A percentile compares a stretch with the other conserved stretches of the same genome.
These are phyloP conservation scores for Fusarium praegraminearum DNA, from an alignment of 2,329 filamentous ascomycete species.

Conservation along the genomic window DNA sequence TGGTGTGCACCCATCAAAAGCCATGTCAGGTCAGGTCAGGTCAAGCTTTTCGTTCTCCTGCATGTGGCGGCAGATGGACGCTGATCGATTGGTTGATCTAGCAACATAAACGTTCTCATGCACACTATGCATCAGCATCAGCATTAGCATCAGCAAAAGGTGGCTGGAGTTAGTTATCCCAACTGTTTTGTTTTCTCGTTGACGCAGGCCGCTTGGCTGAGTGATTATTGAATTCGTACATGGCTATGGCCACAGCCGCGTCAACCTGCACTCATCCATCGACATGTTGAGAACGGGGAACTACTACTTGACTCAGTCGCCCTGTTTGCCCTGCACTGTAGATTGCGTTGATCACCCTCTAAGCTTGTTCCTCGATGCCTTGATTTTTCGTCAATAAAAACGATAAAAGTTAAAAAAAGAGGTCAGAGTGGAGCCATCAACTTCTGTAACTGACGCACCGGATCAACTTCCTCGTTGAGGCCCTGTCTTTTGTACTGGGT, in stretches of 20 bases:
- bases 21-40: slow-evolving; percentile 7
- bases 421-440: slow-evolving; percentile 13
- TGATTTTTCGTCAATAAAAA: slow-evolving; percentile 17
- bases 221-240: slow-evolving; percentile 22
- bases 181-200: slow-evolving; percentile 15
- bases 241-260: slow-evolving; percentile 6
- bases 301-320: neutral
- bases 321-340: slow-evolving; percentile 20
- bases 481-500: slow-evolving; percentile 32
- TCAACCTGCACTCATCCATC: slow-evolving; percentile 10
- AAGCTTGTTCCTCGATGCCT: slow-evolving; percentile 13
- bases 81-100: slow-evolving; percentile 28
- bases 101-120: slow-evolving; percentile 4
- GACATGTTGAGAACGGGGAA: neutral
- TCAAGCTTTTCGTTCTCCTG: slow-evolving; percentile 28
- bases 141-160: slow-evolving; percentile 6
- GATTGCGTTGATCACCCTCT: slow-evolving; percentile 21
- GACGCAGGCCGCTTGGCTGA: neutral
- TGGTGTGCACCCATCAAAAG: slow-evolving; percentile 30
- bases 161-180: slow-evolving; percentile 8
- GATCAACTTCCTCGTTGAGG: slow-evolving; percentile 40
- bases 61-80: slow-evolving; percentile 19
- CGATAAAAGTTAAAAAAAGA: neutral
- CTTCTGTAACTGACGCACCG: slow-evolving; percentile 39
- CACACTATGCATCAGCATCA: neutral